A percentile compares a stretch with the other conserved stretches of the same genome.
These are phyloP conservation scores for Pinus albicaulis DNA, from an alignment of 75 land plant genomes.

Conservation along the genomic window DNA sequence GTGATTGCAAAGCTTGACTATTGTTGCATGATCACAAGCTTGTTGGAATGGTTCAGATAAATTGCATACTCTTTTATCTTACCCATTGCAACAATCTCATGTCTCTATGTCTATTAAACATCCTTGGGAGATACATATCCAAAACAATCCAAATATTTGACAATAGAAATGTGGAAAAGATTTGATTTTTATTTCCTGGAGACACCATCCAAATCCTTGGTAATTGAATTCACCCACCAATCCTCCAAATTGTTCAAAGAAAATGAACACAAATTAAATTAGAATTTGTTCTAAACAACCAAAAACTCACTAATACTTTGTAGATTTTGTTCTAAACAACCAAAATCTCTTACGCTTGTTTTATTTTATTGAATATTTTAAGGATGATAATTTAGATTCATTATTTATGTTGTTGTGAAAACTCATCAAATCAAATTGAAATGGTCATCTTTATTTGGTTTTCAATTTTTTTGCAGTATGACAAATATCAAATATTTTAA, in stretches of 20 bases:
- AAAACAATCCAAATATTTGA: conserved; percentile 23
- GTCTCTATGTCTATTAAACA: conserved; percentile 48
- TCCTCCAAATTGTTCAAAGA: conserved; percentile 43
- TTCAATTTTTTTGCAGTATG: too few species aligned
- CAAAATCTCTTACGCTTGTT: too few species aligned
- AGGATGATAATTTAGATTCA: too few species aligned
- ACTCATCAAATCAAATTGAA: too few species aligned
- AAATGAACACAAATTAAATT: too few species aligned
- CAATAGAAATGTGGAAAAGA: conserved; percentile 46
- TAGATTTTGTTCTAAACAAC: too few species aligned
- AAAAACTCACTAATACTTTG: too few species aligned
- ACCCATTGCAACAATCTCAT: conserved; percentile 29
- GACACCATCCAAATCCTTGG: conserved; percentile 65
- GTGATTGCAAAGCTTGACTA: not conserved
- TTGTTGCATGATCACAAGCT: conserved; percentile 14
- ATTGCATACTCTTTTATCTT: conserved; percentile 31
- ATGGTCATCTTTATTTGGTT: too few species aligned
- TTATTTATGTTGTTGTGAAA: too few species aligned
- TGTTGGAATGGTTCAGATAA: conserved; percentile 33
- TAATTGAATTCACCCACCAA: conserved; percentile 63
- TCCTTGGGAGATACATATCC: conserved; percentile 31
- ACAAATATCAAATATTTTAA: not conserved
- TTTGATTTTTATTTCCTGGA: conserved; percentile 34
- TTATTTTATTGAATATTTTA: too few species aligned
- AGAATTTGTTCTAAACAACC: too few species aligned